Evolutionary conservation across 257 asterid genomes (phyloP), one percentile per base, ranked within the genome.

Genomic region (Scutellaria barbata): DNA sequence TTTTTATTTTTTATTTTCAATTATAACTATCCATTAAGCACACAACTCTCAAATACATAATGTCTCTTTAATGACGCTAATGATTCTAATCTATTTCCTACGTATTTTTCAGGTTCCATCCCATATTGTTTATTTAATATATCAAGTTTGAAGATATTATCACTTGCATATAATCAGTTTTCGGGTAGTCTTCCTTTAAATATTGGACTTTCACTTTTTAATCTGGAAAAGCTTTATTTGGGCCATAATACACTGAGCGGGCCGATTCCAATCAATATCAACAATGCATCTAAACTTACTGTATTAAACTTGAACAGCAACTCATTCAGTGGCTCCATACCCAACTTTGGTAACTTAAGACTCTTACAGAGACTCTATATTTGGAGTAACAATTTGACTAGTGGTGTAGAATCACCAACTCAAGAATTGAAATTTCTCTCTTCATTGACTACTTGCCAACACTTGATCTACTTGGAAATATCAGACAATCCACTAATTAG

Each of bases 251-350:
- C 12, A 22, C 39, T 55, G 16, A 9, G 4, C 5, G 61, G 61
- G 1, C 61, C 40, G 1, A 55, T 55, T 22, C 40, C 41, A 25
- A 25, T 1, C 16, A 22, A 16, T 0, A 55, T 55, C 40, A 14
- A 11, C 10, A 55, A 55, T 22, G 61, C 61, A 10, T 55, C 61
- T 39, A 4, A 55, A 9, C 11, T 55, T 1, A 10, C 39, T 3
- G 2, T 10, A 0, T 22, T 55, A 9, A 33, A 3, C 8, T 10
- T 55, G 40, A 9, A 14, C 17, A 8, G 5, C 8, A 55, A 55
- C 61, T 55, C 41, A 1, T 55, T 22, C 61, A 18, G 12, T 20
- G 61, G 61, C 61, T 10, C 39, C 61, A 55, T 55, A 13, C 61
- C 61, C 61, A 25, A 22, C 61, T 55, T 54, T 1, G 25, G 25